Conservation (phyloP, 2,329 filamentous ascomycete species). For the Aspergillus glaucus region DNA sequence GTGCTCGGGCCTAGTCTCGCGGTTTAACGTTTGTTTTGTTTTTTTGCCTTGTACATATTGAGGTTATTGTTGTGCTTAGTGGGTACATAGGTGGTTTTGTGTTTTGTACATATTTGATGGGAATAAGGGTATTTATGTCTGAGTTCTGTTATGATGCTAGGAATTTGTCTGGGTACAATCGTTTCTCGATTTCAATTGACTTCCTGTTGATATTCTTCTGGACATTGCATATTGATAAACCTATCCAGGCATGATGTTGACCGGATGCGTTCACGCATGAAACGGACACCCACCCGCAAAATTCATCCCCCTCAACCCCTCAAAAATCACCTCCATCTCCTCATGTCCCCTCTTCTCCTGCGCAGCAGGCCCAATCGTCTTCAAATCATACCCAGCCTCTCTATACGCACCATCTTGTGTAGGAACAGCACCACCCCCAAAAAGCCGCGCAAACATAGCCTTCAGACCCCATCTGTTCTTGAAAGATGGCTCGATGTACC, state of each 20-base stretch:
- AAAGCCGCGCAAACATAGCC: constrained; percentile 8
- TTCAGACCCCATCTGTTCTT: constrained; percentile 9
- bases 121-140: too few species aligned
- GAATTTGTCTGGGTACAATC: too few species aligned
- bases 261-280: not conserved
- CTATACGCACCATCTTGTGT: constrained; percentile 1
- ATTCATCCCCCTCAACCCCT: constrained; percentile 1
- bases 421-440: constrained; percentile 9
- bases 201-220: too few species aligned
- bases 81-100: not conserved
- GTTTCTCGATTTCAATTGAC: too few species aligned
- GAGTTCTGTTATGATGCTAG: too few species aligned
- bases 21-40: not conserved
- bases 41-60: not conserved
- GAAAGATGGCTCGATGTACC: constrained; percentile 17
- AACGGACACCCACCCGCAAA: constrained; percentile 6
- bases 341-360: constrained; percentile 9
- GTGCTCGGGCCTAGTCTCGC: constrained; percentile 18
- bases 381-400: constrained; percentile 8
- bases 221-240: too few species aligned
- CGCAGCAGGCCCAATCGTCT: constrained; percentile 8
- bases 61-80: not conserved
- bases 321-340: constrained; percentile 6
- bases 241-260: too few species aligned
- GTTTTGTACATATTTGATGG: not conserved